Evolutionary conservation across 768 basidiomycete genomes (phyloP), one percentile per base, ranked within the genome.

Genomic region (Leccinum sublutescens): DNA sequence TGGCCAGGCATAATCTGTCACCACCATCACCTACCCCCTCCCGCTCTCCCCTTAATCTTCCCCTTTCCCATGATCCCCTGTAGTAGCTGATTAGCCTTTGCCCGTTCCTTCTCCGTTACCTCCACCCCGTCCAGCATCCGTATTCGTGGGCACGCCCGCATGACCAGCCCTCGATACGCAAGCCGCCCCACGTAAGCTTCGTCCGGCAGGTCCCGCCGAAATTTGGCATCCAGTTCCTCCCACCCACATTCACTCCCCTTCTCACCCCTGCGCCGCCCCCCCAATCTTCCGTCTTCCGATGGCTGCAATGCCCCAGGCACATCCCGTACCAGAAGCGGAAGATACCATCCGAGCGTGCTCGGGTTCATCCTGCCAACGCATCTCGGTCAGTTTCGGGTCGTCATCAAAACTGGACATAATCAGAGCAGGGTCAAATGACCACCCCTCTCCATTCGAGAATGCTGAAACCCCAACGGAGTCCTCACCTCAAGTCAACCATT

Each of bases 271-370:
- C 62, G 50, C 25, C 53, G 56, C 63, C 45, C 64, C 50, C 62
- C 66, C 60, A 43, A 60, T 50, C 48, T 53, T 25, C 66, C 66
- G 63, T 68, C 60, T 61, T 83, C 84, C 21, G 83, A 84, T 33
- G 87, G 85, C 67, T 87, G 85, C 66, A 87, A 71, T 58, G 84
- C 88, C 10, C 85, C 87, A 65, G 84, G 84, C 54, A 83, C 77
- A 66, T 87, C 85, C 64, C 82, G 79, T 58, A 91, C 85, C 54
- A 95, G 80, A 55, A 98, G 76, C 23, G 97, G 94, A 34, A 97
- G 80, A 74, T 99, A 98, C 89, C 93, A 96, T 6, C 92, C 92
- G 11, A 98, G 85, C 19, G 95, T 98, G 65, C 91, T 93, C 55
- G 97, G 95, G 70, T 99, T 99, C 94, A 98, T 97, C 74, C 88